Evolutionary conservation across 73 alveolate species (phyloP), one percentile per base, ranked within the genome.

Genomic region (Paramecium sexaurelia): DNA sequence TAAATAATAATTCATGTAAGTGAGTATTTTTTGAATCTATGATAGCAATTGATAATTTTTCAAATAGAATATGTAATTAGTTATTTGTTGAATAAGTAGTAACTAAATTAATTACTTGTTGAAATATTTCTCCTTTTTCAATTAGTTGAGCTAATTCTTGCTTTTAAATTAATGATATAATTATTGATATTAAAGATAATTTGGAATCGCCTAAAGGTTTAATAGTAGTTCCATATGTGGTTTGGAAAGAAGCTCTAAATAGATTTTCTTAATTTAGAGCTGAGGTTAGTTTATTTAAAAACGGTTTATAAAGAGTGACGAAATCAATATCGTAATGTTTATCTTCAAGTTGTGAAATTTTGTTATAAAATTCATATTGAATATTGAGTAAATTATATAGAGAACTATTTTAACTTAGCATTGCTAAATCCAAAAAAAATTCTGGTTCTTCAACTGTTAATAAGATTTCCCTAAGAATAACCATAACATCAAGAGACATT

Each of bases 121-220:
- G 35, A 71, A 71, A 71, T 71, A 40, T 33, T 40, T 71, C 3
- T 35, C 57, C 55, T 15, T 29, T 27, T 10, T 33, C 57, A 33
- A 35, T 19, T 11, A 35, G 3, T 0, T 7, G 22, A 11, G 37
- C 55, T 32, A 71, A 71, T 35, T 71, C 17, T 36, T 71, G 7
- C 26, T 32, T 61, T 11, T 11, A 11, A 0, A 71, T 20, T 20
- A 71, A 37, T 37, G 9, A 15, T 13, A 71, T 71, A 20, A 71
- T 33, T 15, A 71, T n/a, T 32, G 32, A 71, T 11, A 71, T 32
- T 36, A 71, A 33, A 11, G n/a, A 8, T 13, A 71, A 71, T 35
- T 71, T 71, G 9, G 86, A 33, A 71, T 71, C 86, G 1, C 86
- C 86, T 20, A 71, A 71, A 11, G 86, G 86, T 19, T 9, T 36